These are phyloP conservation scores for Phallus indusiatus DNA, from an alignment of 768 basidiomycete species.

Conservation along the genomic window DNA sequence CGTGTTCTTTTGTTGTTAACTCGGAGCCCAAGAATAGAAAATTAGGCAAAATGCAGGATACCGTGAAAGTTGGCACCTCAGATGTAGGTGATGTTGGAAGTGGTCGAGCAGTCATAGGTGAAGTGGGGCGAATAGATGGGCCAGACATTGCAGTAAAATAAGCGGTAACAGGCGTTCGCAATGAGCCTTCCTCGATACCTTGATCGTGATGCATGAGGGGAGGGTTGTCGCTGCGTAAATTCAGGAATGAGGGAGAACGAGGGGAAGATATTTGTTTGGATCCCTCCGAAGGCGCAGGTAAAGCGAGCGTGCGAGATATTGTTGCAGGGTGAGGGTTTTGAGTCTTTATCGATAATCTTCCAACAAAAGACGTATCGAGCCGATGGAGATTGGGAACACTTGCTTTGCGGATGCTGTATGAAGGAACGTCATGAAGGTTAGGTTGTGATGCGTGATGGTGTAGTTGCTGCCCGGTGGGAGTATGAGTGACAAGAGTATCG, in stretches of 20 bases:
- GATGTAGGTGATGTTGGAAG: conserved; percentile 44
- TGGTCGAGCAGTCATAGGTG: conserved; percentile 57
- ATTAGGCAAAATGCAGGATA: conserved; percentile 84
- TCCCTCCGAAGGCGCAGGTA: conserved; percentile 32
- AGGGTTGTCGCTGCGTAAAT: conserved; percentile 36
- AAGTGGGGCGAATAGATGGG: conserved; percentile 34
- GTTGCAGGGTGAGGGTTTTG: conserved; percentile 28
- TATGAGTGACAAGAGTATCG: conserved; percentile 38
- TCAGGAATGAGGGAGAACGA: conserved; percentile 15
- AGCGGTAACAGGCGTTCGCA: conserved; percentile 25
- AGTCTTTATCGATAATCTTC: conserved; percentile 48
- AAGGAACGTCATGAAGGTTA: conserved; percentile 18
- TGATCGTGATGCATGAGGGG: conserved; percentile 13
- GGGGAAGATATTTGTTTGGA: conserved; percentile 32
- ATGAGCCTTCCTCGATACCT: conserved; percentile 22
- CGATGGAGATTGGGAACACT: conserved; percentile 54
- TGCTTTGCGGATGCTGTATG: conserved; percentile 46
- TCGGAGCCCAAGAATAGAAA: conserved; percentile 93
- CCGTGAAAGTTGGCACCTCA: conserved; percentile 59
- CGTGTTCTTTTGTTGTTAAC: conserved; percentile 62
- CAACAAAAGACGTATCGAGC: conserved; percentile 52
- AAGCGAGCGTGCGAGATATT: conserved; percentile 46
- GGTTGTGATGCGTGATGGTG: conserved; percentile 26
- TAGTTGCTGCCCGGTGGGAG: conserved; percentile 53
- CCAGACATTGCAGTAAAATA: conserved; percentile 30